phyloP scores from a whole-genome alignment of 2,329 filamentous ascomycete species.

The Coniochaeta prunicola region DNA sequence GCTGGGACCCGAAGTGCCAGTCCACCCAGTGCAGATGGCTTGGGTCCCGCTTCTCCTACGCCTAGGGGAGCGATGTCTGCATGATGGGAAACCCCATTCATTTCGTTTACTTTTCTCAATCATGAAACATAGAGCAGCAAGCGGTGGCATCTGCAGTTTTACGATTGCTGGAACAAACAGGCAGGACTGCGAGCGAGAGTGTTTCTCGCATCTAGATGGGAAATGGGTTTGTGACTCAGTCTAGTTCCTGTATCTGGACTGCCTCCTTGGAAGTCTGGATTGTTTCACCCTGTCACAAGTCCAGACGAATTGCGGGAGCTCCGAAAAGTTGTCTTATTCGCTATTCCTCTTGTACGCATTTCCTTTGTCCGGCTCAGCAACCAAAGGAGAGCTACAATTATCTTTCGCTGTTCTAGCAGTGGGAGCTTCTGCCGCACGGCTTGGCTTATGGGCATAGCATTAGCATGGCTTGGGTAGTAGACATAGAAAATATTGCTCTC shows the following conservation, averaged over 20 bases:
- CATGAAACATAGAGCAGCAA: background rate
- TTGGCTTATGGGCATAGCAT: background rate
- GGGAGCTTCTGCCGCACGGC: background rate
- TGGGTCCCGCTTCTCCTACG: background rate
- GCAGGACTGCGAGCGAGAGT: background rate
- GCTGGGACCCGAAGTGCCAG: background rate
- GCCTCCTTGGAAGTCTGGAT: background rate
- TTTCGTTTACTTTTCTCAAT: background rate
- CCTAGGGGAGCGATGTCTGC: background rate
- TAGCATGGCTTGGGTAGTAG: background rate
- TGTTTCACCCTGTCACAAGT: background rate
- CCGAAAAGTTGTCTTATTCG: background rate
- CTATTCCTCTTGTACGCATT: background rate
- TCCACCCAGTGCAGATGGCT: background rate
- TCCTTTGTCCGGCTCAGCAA: background rate
- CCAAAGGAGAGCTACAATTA: background rate
- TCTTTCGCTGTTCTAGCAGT: background rate
- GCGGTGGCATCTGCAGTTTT: background rate
- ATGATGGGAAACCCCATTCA: background rate
- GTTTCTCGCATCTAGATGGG: background rate
- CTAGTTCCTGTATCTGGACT: no score
- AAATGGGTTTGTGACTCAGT: background rate
- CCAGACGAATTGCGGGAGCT: background rate
- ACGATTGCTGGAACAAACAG: background rate
- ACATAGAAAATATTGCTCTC: background rate